Evolutionary conservation across 139 green algal genomes (phyloP).

Genomic region (Volvox africanus): DNA sequence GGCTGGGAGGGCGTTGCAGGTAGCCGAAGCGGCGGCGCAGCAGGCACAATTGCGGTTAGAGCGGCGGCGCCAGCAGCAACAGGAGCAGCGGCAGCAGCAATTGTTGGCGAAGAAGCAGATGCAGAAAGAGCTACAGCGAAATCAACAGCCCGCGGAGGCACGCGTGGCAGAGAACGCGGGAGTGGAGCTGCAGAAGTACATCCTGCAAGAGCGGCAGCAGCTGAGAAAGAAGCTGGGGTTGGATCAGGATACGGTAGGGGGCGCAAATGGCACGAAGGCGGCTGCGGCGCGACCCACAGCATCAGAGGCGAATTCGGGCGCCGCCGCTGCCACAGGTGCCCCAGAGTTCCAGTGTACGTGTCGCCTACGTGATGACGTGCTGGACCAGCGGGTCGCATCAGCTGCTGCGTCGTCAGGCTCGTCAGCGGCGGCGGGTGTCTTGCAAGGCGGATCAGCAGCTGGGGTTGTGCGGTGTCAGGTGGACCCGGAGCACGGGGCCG

Average conservation of each 20-base stretch:
- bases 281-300: not conserved
- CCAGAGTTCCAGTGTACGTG: not conserved
- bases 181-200: slow-evolving; percentile 25
- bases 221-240: slow-evolving; percentile 37
- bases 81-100: not conserved
- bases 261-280: not conserved
- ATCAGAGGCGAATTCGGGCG: not conserved
- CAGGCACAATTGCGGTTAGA: not conserved
- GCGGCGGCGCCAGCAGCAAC: not conserved
- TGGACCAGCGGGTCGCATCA: not conserved
- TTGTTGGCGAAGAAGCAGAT: not conserved
- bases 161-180: slow-evolving; percentile 16
- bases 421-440: not conserved
- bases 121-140: not conserved
- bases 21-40: not conserved
- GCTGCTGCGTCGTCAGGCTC: not conserved
- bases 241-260: not conserved
- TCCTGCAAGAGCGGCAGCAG: slow-evolving; percentile 37
- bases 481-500: not conserved
- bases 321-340: not conserved
- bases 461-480: not conserved
- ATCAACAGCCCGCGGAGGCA: not conserved
- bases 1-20: not conserved
- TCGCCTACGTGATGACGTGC: slow-evolving; percentile 9
- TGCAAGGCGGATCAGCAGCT: not conserved